phyloP scores from a whole-genome alignment of 2,329 filamentous ascomycete species.

The Colletotrichum sidae region DNA sequence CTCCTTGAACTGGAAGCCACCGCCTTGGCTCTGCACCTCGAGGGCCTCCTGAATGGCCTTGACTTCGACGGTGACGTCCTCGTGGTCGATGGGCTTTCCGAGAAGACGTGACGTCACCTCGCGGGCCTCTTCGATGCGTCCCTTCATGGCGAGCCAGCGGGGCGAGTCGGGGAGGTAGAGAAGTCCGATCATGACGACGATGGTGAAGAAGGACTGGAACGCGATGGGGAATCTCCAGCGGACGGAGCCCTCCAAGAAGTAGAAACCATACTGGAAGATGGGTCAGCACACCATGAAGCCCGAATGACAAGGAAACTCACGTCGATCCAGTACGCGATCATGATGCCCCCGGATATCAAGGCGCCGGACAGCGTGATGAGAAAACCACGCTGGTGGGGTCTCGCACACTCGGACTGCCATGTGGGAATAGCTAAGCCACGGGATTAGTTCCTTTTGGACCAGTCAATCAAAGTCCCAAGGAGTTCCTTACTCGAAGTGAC shows the following conservation, averaged over 20 bases:
- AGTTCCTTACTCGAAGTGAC: slow-evolving; percentile 41
- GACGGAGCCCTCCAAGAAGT: slow-evolving; percentile 44
- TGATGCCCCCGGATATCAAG: slow-evolving; percentile 45
- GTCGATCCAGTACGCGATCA: slow-evolving; percentile 48
- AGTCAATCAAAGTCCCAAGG: not conserved
- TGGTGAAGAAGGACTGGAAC: slow-evolving; percentile 46
- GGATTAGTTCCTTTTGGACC: no score
- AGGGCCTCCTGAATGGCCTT: slow-evolving; percentile 41
- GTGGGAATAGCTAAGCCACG: slow-evolving; percentile 41
- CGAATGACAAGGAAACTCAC: not conserved
- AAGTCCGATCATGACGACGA: slow-evolving; percentile 48
- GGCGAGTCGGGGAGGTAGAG: slow-evolving; percentile 50
- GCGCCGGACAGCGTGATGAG: slow-evolving; percentile 44
- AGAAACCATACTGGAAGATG: slow-evolving; percentile 43
- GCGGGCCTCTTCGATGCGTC: slow-evolving; percentile 42
- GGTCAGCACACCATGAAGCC: not conserved
- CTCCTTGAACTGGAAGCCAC: slow-evolving; percentile 37
- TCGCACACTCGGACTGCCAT: slow-evolving; percentile 45
- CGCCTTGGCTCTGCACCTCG: slow-evolving; percentile 42
- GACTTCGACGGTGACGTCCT: slow-evolving; percentile 40
- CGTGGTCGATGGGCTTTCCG: slow-evolving; percentile 41
- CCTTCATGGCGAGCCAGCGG: slow-evolving; percentile 51
- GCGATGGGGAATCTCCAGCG: slow-evolving; percentile 49
- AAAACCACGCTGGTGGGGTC: slow-evolving; percentile 43
- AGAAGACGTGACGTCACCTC: slow-evolving; percentile 42